A percentile compares a stretch with the other conserved stretches of the same genome.
These are phyloP conservation scores for Acanthamoeba lenticulata DNA, from an alignment of 208 protist species.

Conservation along the genomic window DNA sequence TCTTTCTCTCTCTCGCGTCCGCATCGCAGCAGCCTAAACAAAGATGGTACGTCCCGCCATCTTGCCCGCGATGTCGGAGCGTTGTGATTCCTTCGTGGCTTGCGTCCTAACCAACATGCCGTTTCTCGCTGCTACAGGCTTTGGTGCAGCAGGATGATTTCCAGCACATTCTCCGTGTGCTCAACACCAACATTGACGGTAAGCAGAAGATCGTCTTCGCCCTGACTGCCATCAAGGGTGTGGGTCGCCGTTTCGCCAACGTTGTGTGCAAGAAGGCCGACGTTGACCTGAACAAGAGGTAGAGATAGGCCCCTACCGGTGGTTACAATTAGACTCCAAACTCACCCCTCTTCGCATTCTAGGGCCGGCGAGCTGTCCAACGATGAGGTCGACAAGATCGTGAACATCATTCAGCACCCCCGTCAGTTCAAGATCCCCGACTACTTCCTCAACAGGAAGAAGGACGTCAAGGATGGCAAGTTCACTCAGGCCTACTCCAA, in stretches of 20 bases:
- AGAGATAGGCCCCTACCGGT: background rate
- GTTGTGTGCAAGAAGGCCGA: constrained; percentile 99
- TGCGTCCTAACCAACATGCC: background rate
- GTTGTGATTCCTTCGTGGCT: background rate
- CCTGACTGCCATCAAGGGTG: constrained; percentile 98
- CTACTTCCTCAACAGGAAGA: constrained; percentile 99
- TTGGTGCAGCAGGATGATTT: constrained; percentile 92
- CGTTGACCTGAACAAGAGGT: constrained; percentile 97
- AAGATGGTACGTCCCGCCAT: background rate
- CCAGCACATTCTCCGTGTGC: constrained; percentile 99
- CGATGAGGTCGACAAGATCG: constrained; percentile 97
- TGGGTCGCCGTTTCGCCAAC: constrained; percentile 99
- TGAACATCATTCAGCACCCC: constrained; percentile 98
- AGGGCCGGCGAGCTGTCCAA: constrained; percentile 86
- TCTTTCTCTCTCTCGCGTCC: constrained; percentile 59
- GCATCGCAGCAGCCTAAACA: constrained; percentile 5
- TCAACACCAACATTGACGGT: constrained; percentile 99
- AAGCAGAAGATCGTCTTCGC: constrained; percentile 98
- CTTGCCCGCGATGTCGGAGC: background rate
- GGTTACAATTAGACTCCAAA: background rate
- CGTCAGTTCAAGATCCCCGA: constrained; percentile 99
- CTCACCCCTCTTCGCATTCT: constrained; percentile 1
- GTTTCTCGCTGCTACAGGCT: background rate
- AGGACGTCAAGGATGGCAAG: constrained; percentile 98
- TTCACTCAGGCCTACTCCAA: constrained; percentile 97